Conservation (phyloP, 257 asterid species). For the Solanum raphanifolium region DNA sequence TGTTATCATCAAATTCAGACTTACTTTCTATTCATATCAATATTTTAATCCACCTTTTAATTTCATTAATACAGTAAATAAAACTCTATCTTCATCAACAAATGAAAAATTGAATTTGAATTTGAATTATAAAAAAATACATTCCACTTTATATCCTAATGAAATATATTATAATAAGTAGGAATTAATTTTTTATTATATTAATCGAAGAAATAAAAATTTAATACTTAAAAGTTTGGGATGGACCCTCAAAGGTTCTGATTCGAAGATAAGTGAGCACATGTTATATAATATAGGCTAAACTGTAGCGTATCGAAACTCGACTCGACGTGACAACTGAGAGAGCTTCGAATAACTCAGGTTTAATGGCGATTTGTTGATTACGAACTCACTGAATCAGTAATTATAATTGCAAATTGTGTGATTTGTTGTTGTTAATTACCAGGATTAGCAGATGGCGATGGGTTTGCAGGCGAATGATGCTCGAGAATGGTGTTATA, state of each 20-base stretch:
- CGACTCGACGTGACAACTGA: neutral
- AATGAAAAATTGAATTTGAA: neutral
- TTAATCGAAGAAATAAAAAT: too few relatives aligned
- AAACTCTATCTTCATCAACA: neutral
- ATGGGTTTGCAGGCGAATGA: slow-evolving; percentile 51
- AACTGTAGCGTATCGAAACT: neutral
- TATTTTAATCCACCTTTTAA: neutral
- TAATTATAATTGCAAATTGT: neutral
- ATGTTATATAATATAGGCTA: neutral
- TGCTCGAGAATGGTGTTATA: slow-evolving; percentile 76
- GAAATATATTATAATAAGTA: neutral
- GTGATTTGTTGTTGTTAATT: neutral
- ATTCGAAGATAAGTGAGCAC: neutral
- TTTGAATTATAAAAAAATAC: neutral
- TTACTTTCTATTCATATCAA: neutral
- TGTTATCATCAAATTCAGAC: neutral
- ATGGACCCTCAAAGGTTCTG: neutral
- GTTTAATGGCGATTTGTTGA: neutral
- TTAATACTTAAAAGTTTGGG: neutral
- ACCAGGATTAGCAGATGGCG: slow-evolving; percentile 39
- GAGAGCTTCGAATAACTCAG: neutral
- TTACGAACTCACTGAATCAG: neutral
- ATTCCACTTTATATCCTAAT: too few relatives aligned
- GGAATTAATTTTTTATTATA: neutral
- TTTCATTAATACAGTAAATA: neutral